Conservation (phyloP, 495 filamentous ascomycete species). For the Penicillium riverlandense region DNA sequence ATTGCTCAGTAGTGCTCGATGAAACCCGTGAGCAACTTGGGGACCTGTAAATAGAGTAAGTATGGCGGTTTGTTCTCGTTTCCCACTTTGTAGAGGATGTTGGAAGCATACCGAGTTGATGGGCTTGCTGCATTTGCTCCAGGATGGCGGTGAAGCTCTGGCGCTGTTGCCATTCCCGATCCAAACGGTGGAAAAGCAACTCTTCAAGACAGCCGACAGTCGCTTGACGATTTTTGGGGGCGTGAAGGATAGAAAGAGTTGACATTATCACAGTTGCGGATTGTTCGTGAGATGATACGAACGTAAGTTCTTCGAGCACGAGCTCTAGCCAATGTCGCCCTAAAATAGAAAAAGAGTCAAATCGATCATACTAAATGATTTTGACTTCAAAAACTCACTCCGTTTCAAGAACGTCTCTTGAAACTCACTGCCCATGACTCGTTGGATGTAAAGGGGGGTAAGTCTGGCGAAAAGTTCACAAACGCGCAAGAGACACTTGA, state of each 20-base stretch:
- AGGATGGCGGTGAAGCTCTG: not conserved
- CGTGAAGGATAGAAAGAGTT: no score
- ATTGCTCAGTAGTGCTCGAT: not conserved
- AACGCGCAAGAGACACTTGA: slow-evolving; percentile 2
- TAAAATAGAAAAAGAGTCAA: not conserved
- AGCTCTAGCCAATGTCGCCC: slow-evolving; percentile 14
- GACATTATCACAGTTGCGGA: not conserved
- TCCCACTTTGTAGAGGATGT: not conserved
- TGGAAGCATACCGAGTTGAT: slow-evolving; percentile 1
- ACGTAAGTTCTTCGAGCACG: slow-evolving; percentile 7
- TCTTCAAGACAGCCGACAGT: slow-evolving; percentile 11
- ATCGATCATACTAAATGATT: not conserved
- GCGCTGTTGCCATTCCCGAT: slow-evolving; percentile 1
- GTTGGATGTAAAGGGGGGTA: slow-evolving; percentile 6
- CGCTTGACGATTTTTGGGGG: not conserved
- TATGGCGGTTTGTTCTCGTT: not conserved
- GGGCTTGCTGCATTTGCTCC: slow-evolving; percentile 4
- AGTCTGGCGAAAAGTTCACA: slow-evolving; percentile 5
- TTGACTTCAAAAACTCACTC: slow-evolving; percentile 1
- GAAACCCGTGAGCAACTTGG: not conserved
- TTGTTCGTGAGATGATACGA: slow-evolving; percentile 13
- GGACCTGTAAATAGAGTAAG: not conserved
- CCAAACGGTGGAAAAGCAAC: slow-evolving; percentile 13
- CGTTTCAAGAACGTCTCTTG: not conserved
- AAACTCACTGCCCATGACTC: not conserved